phyloP scores from a whole-genome alignment of 2,329 filamentous ascomycete genomes.

The Colletotrichum shisoi region DNA sequence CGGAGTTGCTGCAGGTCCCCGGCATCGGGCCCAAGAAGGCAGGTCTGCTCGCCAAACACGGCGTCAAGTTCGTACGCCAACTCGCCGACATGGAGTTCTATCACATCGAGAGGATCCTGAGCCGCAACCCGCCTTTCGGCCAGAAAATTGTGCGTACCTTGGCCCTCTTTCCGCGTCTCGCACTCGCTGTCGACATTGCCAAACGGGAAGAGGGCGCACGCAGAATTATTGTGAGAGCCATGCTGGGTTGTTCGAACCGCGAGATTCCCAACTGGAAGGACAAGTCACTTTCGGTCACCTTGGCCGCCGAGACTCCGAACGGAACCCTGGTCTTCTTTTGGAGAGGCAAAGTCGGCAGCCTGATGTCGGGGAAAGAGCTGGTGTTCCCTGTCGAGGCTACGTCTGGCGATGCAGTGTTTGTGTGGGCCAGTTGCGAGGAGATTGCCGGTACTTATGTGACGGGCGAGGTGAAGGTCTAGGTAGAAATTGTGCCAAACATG shows the following conservation, averaged over 20 bases:
- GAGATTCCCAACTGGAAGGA: slow-evolving; percentile 67
- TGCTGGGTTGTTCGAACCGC: slow-evolving; percentile 76
- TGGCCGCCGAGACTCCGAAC: slow-evolving; percentile 75
- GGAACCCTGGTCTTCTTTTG: slow-evolving; percentile 75
- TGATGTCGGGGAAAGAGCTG: slow-evolving; percentile 65
- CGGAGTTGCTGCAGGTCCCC: slow-evolving; percentile 84
- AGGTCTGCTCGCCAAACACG: slow-evolving; percentile 74
- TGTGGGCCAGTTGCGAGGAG: slow-evolving; percentile 83
- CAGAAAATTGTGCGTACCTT: slow-evolving; percentile 71
- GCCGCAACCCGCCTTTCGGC: slow-evolving; percentile 84
- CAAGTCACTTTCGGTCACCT: slow-evolving; percentile 73
- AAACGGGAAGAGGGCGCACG: slow-evolving; percentile 44
- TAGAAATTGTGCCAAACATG: no score
- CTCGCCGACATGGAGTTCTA: slow-evolving; percentile 72
- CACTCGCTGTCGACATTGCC: slow-evolving; percentile 50
- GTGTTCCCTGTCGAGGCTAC: slow-evolving; percentile 66
- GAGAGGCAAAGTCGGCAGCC: slow-evolving; percentile 67
- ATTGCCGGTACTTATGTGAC: slow-evolving; percentile 69
- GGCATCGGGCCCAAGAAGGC: slow-evolving; percentile 78
- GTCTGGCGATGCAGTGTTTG: slow-evolving; percentile 64
- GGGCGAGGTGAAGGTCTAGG: slow-evolving; percentile 18
- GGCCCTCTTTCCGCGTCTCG: slow-evolving; percentile 71
- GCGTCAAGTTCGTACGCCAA: slow-evolving; percentile 74
- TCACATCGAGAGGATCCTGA: slow-evolving; percentile 78
- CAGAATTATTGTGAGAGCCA: slow-evolving; percentile 66